These are phyloP conservation scores for Cucurbitaria berberidis DNA, from an alignment of 2,329 filamentous ascomycete species.

Conservation along the genomic window DNA sequence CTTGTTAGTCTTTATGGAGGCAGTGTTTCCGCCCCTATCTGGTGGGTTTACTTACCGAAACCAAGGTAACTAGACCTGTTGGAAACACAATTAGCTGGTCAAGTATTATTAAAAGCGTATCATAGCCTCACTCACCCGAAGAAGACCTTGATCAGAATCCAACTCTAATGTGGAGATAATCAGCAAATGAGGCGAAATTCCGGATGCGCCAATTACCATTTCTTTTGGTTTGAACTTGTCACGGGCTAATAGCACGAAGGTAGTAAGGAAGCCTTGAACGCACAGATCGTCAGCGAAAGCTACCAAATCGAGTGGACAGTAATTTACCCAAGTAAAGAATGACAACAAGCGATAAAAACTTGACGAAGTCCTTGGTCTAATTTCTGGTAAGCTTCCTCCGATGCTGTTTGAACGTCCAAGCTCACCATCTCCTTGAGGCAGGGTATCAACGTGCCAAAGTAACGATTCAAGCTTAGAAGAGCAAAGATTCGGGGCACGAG, in stretches of 20 bases:
- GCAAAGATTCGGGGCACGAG: constrained; percentile 88
- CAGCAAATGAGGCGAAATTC: constrained; percentile 5
- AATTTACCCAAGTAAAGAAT: constrained; percentile 75
- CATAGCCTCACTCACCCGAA: constrained; percentile 61
- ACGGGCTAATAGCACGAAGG: constrained; percentile 78
- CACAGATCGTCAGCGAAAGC: constrained; percentile 3
- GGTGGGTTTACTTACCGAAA: constrained; percentile 61
- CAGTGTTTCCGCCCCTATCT: constrained; percentile 3
- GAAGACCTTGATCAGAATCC: constrained; percentile 80
- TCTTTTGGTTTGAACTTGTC: constrained; percentile 67
- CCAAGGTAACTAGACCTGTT: constrained; percentile 71
- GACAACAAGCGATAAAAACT: constrained; percentile 78
- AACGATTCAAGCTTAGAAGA: constrained; percentile 82
- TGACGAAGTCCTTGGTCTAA: constrained; percentile 82
- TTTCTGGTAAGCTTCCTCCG: neutral
- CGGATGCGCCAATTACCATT: constrained; percentile 57
- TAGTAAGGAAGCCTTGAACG: constrained; percentile 76
- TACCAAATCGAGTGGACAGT: neutral
- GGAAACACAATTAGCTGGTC: constrained; percentile 2
- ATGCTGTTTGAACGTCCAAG: neutral
- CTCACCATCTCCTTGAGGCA: constrained; percentile 87
- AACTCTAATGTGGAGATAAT: constrained; percentile 54
- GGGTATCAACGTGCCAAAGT: constrained; percentile 88
- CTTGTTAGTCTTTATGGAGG: constrained; percentile 28
- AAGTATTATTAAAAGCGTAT: neutral